Conservation (phyloP, 306 rosid species). For the Albizia julibrissin region DNA sequence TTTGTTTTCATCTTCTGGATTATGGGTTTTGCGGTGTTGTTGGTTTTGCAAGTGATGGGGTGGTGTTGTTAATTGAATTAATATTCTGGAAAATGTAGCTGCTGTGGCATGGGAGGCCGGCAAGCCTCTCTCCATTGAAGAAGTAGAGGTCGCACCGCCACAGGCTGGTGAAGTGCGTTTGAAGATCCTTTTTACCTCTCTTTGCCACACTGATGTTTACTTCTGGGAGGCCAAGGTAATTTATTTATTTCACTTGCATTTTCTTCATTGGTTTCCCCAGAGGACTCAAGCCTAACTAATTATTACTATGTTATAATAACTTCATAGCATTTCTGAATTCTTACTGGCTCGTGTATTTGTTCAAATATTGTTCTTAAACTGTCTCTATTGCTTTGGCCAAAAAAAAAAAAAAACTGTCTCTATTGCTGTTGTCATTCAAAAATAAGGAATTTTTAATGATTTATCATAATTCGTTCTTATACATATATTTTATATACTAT, state of each 20-base stretch:
- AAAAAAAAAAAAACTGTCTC: too few species aligned
- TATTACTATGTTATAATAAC: background rate
- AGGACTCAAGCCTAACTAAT: background rate
- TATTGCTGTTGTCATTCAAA: background rate
- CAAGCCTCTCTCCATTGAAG: constrained; percentile 51
- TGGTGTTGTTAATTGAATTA: background rate
- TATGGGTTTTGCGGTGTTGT: background rate
- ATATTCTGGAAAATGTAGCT: constrained; percentile 29
- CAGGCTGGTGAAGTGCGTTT: constrained; percentile 55
- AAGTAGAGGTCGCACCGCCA: constrained; percentile 60
- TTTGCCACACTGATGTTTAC: constrained; percentile 59
- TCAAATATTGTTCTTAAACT: too few species aligned
- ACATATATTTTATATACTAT: background rate
- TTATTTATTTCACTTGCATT: background rate
- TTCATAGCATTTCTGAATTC: background rate
- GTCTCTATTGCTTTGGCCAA: background rate
- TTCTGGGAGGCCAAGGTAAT: constrained; percentile 59
- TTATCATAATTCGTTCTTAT: background rate
- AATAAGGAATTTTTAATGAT: background rate
- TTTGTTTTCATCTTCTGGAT: background rate
- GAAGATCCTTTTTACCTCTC: constrained; percentile 57
- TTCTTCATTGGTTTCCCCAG: background rate
- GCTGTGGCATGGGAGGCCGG: constrained; percentile 61
- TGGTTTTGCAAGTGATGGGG: background rate
- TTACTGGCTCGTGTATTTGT: background rate